Conservation (phyloP, 179 eudicot species). For the Camellia oleifera region DNA sequence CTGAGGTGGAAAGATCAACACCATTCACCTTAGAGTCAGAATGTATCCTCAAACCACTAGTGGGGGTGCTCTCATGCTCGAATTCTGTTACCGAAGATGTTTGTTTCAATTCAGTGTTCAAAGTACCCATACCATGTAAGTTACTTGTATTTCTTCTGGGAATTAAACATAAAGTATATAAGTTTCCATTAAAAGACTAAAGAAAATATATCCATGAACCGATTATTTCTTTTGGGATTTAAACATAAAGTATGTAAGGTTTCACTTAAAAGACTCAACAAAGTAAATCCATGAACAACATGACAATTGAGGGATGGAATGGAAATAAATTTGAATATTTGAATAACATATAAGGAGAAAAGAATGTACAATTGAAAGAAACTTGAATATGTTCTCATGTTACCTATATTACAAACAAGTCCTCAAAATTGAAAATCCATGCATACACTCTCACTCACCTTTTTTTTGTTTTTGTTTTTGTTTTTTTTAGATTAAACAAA, state of each 20-base stretch:
- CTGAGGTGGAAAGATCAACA: conserved; percentile 7
- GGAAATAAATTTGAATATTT: too few species aligned
- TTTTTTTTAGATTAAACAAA: too few species aligned
- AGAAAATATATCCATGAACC: neutral
- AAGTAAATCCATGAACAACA: neutral
- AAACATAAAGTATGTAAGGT: neutral
- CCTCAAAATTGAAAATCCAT: neutral
- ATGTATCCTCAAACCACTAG: conserved; percentile 18
- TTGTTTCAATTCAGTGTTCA: conserved; percentile 17
- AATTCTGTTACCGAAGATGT: conserved; percentile 13
- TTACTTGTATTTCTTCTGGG: conserved; percentile 13
- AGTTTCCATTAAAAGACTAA: neutral
- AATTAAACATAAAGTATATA: neutral
- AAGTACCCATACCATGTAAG: conserved; percentile 18
- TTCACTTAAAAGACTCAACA: neutral
- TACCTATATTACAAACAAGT: neutral
- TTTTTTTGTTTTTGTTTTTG: neutral
- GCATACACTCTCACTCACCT: neutral
- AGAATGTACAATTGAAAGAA: too few species aligned
- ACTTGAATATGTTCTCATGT: too few species aligned
- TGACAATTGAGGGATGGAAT: neutral
- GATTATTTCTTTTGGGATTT: conserved; percentile 13
- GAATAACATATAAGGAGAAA: too few species aligned
- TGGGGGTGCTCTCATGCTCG: conserved; percentile 12
- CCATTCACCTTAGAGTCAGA: neutral